Evolutionary conservation across 352 stramenopile genomes (phyloP), one percentile per base, ranked within the genome.

Genomic region (Phytophthora pseudosyringae): DNA sequence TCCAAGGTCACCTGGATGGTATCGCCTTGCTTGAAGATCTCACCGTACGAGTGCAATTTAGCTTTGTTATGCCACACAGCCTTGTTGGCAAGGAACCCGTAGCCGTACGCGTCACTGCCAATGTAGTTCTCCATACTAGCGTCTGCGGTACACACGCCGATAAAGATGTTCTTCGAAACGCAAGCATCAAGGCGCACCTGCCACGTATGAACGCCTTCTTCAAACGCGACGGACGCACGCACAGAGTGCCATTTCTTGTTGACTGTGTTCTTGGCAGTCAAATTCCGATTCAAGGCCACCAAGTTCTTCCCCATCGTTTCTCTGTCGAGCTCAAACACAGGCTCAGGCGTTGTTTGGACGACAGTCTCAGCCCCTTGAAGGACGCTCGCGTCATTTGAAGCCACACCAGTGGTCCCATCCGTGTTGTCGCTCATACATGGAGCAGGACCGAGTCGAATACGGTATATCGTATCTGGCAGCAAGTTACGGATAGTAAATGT

Each of bases 191-290:
- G 84, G 36, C 82, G 77, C 28, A 98, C 90, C 26, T 94, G 84
- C 91, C 91, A 98, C 33, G 80, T 55, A 55, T 97, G 91, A n/a
- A 94, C 52, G 3, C 91, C 91, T 38, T 84, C 76, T 10, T 83
- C 81, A 69, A 97, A 96, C 0, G 71, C 75, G 0, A 85, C 68
- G 0, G 71, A 82, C 1, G 83, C 80, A 38, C 91, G 81, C 9
- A 96, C 76, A 0, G 91, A 93, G 68, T 92, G 83, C 91, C 92
- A 97, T 67, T 97, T 97, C 63, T 98, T 98, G 51, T 95, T 95
- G 12, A 84, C 64, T 0, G 68, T 69, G 49, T 98, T 98, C 31
- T 81, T 93, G 8, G 95, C 86, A 0, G 85, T 90, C 29, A 97
- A 62, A 38, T 91, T 93, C 28, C 75, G 80, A 57, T 90, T 90